These are phyloP conservation scores for Monosporascus cannonballus DNA, from an alignment of 2,329 filamentous ascomycete species.

Conservation along the genomic window DNA sequence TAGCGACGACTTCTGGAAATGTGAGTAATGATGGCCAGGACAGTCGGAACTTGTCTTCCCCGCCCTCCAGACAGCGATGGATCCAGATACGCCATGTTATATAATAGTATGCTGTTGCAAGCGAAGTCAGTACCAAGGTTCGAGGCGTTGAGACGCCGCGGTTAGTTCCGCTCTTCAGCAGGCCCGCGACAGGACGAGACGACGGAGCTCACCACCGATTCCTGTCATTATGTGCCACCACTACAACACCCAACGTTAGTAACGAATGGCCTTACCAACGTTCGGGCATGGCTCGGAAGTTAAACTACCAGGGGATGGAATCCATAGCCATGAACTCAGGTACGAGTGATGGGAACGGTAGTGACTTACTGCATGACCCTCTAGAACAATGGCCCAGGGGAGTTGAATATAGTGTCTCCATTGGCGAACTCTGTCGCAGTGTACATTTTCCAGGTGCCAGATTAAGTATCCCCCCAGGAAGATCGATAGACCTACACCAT, in stretches of 20 bases:
- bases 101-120: conserved; percentile 64
- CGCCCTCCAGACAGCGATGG: conserved; percentile 66
- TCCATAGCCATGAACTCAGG: background rate
- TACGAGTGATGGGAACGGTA: conserved; percentile 28
- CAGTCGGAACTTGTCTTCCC: conserved; percentile 65
- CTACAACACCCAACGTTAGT: background rate
- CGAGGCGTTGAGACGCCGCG: background rate
- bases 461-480: conserved; percentile 72
- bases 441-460: conserved; percentile 76
- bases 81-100: conserved; percentile 82
- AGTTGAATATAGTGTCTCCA: conserved; percentile 66
- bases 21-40: conserved; percentile 60
- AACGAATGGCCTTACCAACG: background rate
- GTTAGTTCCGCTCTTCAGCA: background rate
- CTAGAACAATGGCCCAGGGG: conserved; percentile 72
- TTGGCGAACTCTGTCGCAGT: conserved; percentile 57
- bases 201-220: conserved; percentile 40
- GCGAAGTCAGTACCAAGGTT: background rate
- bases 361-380: conserved; percentile 59
- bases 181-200: background rate
- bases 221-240: conserved; percentile 77
- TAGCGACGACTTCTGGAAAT: conserved; percentile 40
- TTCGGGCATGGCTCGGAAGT: no score
- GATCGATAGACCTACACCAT: conserved; percentile 50
- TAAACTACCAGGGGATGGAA: no score